phyloP scores from a whole-genome alignment of 352 stramenopile species.

The Globisporangium apiculatum region DNA sequence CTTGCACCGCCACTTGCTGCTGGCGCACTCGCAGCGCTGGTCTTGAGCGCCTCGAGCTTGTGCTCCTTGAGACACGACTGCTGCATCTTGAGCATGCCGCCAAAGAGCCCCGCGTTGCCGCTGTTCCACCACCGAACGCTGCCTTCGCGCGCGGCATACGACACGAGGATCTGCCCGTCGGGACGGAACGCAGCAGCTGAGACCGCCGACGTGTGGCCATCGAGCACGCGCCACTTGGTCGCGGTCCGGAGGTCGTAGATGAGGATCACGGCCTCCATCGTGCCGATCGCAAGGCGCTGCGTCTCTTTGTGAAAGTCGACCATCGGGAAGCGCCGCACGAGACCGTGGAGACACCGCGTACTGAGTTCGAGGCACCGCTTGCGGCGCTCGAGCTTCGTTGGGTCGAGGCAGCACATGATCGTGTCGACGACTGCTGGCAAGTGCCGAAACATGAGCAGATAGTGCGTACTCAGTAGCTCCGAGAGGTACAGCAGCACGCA shows the following conservation, averaged over 20 bases:
- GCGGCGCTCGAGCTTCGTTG: slow-evolving; percentile 73
- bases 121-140: slow-evolving; percentile 86
- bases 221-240: slow-evolving; percentile 85
- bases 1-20: slow-evolving; percentile 50
- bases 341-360: slow-evolving; percentile 71
- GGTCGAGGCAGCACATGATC: slow-evolving; percentile 79
- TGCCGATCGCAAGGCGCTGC: slow-evolving; percentile 77
- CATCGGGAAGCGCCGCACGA: slow-evolving; percentile 83
- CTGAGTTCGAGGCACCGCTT: slow-evolving; percentile 73
- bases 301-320: slow-evolving; percentile 86
- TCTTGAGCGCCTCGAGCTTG: slow-evolving; percentile 53
- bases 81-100: slow-evolving; percentile 84
- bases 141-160: slow-evolving; percentile 69
- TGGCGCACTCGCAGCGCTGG: slow-evolving; percentile 28
- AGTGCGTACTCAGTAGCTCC: slow-evolving; percentile 78
- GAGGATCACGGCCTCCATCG: slow-evolving; percentile 84
- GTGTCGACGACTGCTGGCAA: slow-evolving; percentile 79
- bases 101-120: slow-evolving; percentile 65
- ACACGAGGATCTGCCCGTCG: slow-evolving; percentile 77
- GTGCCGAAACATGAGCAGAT: slow-evolving; percentile 79
- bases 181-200: slow-evolving; percentile 64
- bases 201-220: slow-evolving; percentile 67
- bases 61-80: slow-evolving; percentile 83
- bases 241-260: slow-evolving; percentile 85
- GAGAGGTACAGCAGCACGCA: slow-evolving; percentile 74